These are phyloP conservation scores for Vicia villosa DNA, from an alignment of 306 rosid genomes.

Conservation along the genomic window DNA sequence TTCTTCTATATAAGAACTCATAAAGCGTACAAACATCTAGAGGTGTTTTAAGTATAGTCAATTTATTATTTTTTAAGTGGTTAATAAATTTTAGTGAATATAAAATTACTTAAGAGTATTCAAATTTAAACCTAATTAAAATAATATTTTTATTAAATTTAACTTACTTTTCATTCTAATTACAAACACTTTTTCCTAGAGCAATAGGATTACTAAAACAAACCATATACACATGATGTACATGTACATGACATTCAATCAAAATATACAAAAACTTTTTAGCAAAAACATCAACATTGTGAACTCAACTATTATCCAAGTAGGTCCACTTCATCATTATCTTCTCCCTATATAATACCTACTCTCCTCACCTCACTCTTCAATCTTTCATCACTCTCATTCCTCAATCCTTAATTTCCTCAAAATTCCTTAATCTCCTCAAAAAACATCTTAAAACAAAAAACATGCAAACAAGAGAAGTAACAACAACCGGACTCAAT, in stretches of 20 bases:
- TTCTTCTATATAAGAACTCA: no score
- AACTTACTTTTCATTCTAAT: background rate
- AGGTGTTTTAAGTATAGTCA: no score
- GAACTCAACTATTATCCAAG: slow-evolving; percentile 17
- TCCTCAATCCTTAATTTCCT: slow-evolving; percentile 4
- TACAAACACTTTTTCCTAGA: background rate
- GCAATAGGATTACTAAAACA: background rate
- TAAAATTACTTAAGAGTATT: no score
- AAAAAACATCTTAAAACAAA: slow-evolving; percentile 2
- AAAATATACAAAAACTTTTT: slow-evolving; percentile 33
- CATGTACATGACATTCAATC: slow-evolving; percentile 40
- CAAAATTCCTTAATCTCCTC: background rate
- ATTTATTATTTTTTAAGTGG: no score
- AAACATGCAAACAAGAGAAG: slow-evolving; percentile 67
- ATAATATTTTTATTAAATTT: no score
- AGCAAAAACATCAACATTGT: slow-evolving; percentile 41
- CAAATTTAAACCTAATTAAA: no score
- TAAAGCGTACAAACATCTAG: no score
- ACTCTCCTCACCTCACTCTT: slow-evolving; percentile 40
- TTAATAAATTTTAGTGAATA: no score
- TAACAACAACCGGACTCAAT: slow-evolving; percentile 50
- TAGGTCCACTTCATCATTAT: slow-evolving; percentile 51
- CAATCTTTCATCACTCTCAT: slow-evolving; percentile 33
- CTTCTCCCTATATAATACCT: slow-evolving; percentile 64
- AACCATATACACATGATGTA: background rate